A percentile compares a stretch with the other conserved stretches of the same genome.
phyloP scores from a whole-genome alignment of 805 yeast species.

The Schwanniomyces pseudopolymorphus region DNA sequence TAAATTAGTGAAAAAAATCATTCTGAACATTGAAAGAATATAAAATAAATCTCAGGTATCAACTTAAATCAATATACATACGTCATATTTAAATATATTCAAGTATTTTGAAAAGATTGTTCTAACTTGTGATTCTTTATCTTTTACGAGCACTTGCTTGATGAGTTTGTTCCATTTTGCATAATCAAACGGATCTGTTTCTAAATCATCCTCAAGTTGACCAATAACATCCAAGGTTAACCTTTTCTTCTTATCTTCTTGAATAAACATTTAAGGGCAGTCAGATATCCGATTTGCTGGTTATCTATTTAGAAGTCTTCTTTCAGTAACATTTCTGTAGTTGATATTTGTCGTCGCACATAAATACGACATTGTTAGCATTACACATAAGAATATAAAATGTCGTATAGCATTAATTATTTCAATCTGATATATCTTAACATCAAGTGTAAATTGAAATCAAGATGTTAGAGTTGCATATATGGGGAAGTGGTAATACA shows the following conservation, averaged over 20 bases:
- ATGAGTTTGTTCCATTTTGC: slow-evolving; percentile 57
- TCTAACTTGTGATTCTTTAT: slow-evolving; percentile 59
- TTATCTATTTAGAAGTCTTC: not conserved
- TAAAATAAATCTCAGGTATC: too few species aligned
- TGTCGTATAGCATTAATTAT: too few species aligned
- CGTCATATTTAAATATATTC: slow-evolving; percentile 63
- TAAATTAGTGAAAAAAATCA: too few species aligned
- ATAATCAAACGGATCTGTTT: slow-evolving; percentile 53
- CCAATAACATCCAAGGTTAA: slow-evolving; percentile 53
- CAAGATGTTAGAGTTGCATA: slow-evolving; percentile 38
- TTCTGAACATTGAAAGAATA: too few species aligned
- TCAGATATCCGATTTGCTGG: not conserved
- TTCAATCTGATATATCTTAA: too few species aligned
- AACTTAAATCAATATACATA: slow-evolving; percentile 16
- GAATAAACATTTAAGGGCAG: slow-evolving; percentile 7
- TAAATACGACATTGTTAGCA: not conserved
- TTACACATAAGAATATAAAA: not conserved
- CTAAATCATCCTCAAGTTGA: slow-evolving; percentile 54
- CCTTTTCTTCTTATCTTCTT: slow-evolving; percentile 21
- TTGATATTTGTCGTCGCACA: not conserved
- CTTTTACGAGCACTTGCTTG: slow-evolving; percentile 47
- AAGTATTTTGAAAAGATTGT: slow-evolving; percentile 61
- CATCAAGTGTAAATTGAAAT: too few species aligned
- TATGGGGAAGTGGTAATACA: slow-evolving; percentile 50
- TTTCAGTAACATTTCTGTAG: not conserved